Conservation (phyloP, 1,139 yeast species). For the Suhomyces panamericanus region DNA sequence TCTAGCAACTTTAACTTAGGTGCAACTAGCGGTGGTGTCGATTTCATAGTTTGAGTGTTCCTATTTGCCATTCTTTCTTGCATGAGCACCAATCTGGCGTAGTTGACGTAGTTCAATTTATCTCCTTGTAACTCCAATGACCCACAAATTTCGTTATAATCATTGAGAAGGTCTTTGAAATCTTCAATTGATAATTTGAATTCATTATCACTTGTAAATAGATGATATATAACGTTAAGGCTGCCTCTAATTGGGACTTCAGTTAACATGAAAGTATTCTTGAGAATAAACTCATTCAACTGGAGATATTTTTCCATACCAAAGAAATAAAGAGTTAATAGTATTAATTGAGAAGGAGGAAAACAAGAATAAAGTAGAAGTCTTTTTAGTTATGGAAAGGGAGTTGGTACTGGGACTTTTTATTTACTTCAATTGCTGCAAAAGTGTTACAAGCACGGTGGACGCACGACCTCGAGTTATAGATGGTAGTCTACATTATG, state of each 20-base stretch:
- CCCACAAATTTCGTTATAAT: slow-evolving; percentile 29
- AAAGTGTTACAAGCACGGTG: slow-evolving; percentile 1
- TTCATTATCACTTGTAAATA: not conserved
- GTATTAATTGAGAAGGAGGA: too few species aligned
- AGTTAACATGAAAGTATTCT: not conserved
- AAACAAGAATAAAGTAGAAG: too few species aligned
- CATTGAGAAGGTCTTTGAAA: slow-evolving; percentile 19
- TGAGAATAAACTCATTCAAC: slow-evolving; percentile 11
- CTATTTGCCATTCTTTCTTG: slow-evolving; percentile 8
- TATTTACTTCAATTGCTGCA: slow-evolving; percentile 5
- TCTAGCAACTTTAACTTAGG: slow-evolving; percentile 1
- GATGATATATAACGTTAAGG: slow-evolving; percentile 5
- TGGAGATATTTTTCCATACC: not conserved
- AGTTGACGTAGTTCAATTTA: slow-evolving; percentile 16
- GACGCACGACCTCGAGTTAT: slow-evolving; percentile 1
- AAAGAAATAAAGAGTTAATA: too few species aligned
- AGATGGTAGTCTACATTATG: too few species aligned
- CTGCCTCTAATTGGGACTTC: slow-evolving; percentile 15
- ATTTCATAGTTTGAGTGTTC: too few species aligned
- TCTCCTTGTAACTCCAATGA: slow-evolving; percentile 1
- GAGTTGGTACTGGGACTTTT: not conserved
- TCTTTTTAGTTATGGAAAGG: too few species aligned
- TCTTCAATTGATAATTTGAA: slow-evolving; percentile 2
- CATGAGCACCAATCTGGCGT: slow-evolving; percentile 20
- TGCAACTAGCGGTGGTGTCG: not conserved